Base-by-base conservation (phyloP, 140 eudicot genomes). In the Bidens hawaiensis region DNA sequence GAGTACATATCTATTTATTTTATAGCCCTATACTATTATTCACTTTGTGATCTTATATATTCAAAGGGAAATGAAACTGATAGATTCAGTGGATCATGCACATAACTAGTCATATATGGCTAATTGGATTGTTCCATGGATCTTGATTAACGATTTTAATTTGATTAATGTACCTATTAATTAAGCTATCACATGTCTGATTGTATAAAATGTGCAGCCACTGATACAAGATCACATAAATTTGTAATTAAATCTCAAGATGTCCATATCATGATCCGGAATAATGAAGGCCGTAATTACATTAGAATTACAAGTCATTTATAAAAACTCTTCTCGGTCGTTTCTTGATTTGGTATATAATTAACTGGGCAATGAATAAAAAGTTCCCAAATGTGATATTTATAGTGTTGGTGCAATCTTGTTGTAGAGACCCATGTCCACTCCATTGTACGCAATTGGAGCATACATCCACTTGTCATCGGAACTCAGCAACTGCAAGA, bases 401-500 rank as follows among this genome's bases (percentile, higher is more conserved):
- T 55, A 78, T 62, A 46, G 59, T 60, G 55, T 16, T 69, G 71
- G 79, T 11, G 76, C 71, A 53, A 86, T 79, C 43, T 69, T 71
- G 60, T 78, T 81, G 79, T 81, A 84, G 46, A 77, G 83, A 33
- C 96, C 94, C 75, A 90, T 82, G 70, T 90, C 96, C 78, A 87
- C 79, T 47, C 97, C 97, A 69, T 90, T 86, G 71, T 86, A 86
- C 1, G 94, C 97, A 48, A 90, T 73, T 0, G 97, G 97, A 21
- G 97, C 97, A 75, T 81, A 84, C 96, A 87, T 86, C 97, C 97
- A 90, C 67, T 62, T 66, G 23, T 90, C 95, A 73, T 90, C 97
- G 0, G 97, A 86, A 68, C 97, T 83, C 74, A 90, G 75, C 57
- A 90, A 60, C 97, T 90, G 78, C 88, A 81, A 65, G 21, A 50